Evolutionary conservation across 495 filamentous ascomycete genomes (phyloP), one percentile per base, ranked within the genome.

Genomic region (Podospora didyma): DNA sequence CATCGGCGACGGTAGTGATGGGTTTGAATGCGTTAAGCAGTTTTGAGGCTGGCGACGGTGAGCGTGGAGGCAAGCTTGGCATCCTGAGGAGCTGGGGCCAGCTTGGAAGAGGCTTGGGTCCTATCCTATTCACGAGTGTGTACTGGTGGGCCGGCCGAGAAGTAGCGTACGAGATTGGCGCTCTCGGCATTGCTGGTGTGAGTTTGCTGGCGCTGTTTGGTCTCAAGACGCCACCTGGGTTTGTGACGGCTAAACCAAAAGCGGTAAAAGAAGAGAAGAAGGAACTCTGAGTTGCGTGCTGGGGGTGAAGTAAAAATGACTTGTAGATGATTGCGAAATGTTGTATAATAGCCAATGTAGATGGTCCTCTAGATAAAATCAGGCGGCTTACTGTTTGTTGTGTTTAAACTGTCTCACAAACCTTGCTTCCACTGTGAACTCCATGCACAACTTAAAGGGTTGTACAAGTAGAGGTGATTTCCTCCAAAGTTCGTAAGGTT

Each of bases 141-240:
- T 99, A 97, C 74, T 99, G 94, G 94, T 99, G 95, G 95, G 92
- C 90, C 28, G 94, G 95, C 0, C 75, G 94, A 39, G 87, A 95
- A 64, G 74, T 85, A 16, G 94, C 94, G 1, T 99, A 96, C 69
- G 77, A 75, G 1, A 76, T 88, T 66, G 95, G 94, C 3, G 89
- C 90, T 0, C 67, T 79, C 31, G 90, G 89, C 2, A 96, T 97
- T 79, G 64, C 87, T 21, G 83, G 69, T 7, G 92, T 96, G 35
- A 80, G 79, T 39, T 75, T 76, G 49, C 67, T 89, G n/a, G 89
- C 86, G 0, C 89, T 96, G 66, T 79, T 79, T 19, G 79, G 82
- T 11, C 69, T 97, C 49, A 81, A 79, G 69, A 73, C 75, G 22
- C 80, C 79, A 19, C 69, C 69, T 14, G 75, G 69, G 7, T 70